A percentile compares a stretch with the other conserved stretches of the same genome.
Evolutionary conservation across 495 filamentous ascomycete genomes (phyloP).

Genomic region (Penicillium canescens): DNA sequence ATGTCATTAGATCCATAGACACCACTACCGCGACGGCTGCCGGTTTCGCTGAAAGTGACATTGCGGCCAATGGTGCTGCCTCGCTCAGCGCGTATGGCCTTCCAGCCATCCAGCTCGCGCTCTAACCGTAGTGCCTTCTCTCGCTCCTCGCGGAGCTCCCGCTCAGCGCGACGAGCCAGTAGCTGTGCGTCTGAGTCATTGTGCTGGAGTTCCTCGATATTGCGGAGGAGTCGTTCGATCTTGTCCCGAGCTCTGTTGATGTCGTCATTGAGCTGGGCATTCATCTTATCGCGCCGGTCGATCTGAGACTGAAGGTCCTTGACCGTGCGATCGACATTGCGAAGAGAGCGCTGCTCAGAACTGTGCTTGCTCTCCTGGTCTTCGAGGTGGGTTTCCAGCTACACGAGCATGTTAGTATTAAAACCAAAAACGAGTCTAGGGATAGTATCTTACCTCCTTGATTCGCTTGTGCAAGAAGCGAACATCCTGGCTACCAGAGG

Average conservation of each 20-base stretch:
- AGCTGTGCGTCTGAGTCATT: constrained; percentile 80
- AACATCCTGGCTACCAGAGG: constrained; percentile 89
- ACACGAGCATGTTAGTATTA: constrained; percentile 18
- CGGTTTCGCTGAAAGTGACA: constrained; percentile 39
- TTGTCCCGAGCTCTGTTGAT: constrained; percentile 82
- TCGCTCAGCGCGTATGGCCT: constrained; percentile 67
- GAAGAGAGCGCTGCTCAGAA: constrained; percentile 79
- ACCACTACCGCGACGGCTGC: constrained; percentile 42
- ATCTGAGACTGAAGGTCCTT: constrained; percentile 92
- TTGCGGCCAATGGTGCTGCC: constrained; percentile 36
- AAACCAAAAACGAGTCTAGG: not conserved
- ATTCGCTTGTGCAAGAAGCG: constrained; percentile 92
- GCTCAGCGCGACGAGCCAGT: constrained; percentile 76
- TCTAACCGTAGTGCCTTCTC: constrained; percentile 83
- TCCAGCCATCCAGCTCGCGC: constrained; percentile 86
- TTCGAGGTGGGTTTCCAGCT: constrained; percentile 95
- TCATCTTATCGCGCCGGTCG: constrained; percentile 85
- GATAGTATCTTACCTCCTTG: constrained; percentile 73
- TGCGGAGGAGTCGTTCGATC: constrained; percentile 79
- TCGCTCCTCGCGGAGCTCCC: constrained; percentile 85
- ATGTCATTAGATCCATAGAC: constrained; percentile 37
- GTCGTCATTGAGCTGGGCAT: constrained; percentile 76
- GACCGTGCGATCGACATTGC: constrained; percentile 92
- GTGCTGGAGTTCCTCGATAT: constrained; percentile 91
- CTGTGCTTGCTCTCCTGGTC: constrained; percentile 73